phyloP scores from a whole-genome alignment of 2,329 filamentous ascomycete genomes.

The Microdochium nivale region DNA sequence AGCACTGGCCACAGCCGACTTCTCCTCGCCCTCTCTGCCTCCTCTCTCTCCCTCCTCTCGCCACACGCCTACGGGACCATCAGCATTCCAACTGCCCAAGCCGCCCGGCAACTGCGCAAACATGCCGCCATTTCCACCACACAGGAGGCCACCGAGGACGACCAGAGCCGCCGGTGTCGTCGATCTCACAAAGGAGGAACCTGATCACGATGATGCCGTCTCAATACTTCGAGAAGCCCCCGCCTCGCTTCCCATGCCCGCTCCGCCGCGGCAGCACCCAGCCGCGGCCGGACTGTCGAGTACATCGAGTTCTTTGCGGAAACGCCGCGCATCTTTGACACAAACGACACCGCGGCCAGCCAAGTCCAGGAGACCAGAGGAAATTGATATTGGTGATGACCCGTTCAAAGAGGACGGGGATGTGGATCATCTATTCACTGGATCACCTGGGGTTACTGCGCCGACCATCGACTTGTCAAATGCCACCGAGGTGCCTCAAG shows the following conservation, averaged over 20 bases:
- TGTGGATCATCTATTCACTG: conserved; percentile 11
- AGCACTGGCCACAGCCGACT: conserved; percentile 3
- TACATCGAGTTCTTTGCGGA: conserved; percentile 6
- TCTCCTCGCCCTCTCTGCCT: conserved; percentile 19
- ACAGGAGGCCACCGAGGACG: conserved; percentile 6
- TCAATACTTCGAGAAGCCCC: conserved; percentile 10
- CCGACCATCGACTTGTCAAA: conserved; percentile 32
- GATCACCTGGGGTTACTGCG: conserved; percentile 7
- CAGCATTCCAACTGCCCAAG: not conserved
- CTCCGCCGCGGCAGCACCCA: conserved; percentile 9
- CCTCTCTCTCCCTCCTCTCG: conserved; percentile 5
- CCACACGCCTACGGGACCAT: not conserved
- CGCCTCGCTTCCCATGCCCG: conserved; percentile 12
- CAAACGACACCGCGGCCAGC: conserved; percentile 8
- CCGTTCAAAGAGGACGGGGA: conserved; percentile 12
- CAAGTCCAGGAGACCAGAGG: conserved; percentile 7
- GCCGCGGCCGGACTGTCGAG: conserved; percentile 2
- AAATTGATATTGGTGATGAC: conserved; percentile 16
- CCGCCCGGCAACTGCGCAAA: conserved; percentile 9
- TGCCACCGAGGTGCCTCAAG: conserved; percentile 31
- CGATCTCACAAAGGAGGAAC: conserved; percentile 17
- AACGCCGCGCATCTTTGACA: conserved; percentile 11
- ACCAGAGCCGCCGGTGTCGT: conserved; percentile 6
- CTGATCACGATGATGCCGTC: conserved; percentile 6
- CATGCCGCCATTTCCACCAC: conserved; percentile 10